These are phyloP conservation scores for Plasmodium yoelii DNA, from an alignment of 169 alveolate species.

Conservation along the genomic window DNA sequence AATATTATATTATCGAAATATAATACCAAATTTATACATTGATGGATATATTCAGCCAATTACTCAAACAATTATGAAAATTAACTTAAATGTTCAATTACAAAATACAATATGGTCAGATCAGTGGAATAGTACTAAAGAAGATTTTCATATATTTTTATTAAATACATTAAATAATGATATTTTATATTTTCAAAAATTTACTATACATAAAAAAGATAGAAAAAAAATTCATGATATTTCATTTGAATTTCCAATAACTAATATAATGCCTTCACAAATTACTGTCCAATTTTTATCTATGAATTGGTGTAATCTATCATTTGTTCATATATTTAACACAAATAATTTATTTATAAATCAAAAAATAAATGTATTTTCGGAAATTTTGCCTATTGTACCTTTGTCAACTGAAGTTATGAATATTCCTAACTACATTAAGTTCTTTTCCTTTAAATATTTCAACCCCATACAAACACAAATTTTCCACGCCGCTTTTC, in stretches of 20 bases:
- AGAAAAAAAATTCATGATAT: slow-evolving; percentile 79
- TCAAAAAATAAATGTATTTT: slow-evolving; percentile 48
- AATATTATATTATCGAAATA: slow-evolving; percentile 49
- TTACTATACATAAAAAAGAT: slow-evolving; percentile 79
- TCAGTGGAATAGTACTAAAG: slow-evolving; percentile 69
- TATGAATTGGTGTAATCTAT: slow-evolving; percentile 77
- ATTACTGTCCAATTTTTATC: slow-evolving; percentile 62
- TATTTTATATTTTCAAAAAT: slow-evolving; percentile 90
- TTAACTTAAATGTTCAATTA: slow-evolving; percentile 49
- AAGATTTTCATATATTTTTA: slow-evolving; percentile 87
- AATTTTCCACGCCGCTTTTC: slow-evolving; percentile 95
- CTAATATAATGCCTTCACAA: slow-evolving; percentile 79
- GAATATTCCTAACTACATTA: slow-evolving; percentile 84
- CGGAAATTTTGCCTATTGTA: slow-evolving; percentile 34
- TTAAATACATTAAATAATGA: slow-evolving; percentile 91
- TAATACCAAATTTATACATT: slow-evolving; percentile 51
- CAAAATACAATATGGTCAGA: slow-evolving; percentile 66
- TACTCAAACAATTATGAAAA: slow-evolving; percentile 70
- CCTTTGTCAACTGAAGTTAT: slow-evolving; percentile 86
- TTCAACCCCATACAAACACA: slow-evolving; percentile 97
- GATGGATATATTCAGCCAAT: slow-evolving; percentile 72
- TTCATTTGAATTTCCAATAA: slow-evolving; percentile 70
- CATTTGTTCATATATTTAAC: slow-evolving; percentile 40
- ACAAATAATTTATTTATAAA: slow-evolving; percentile 69
- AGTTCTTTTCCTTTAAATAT: slow-evolving; percentile 83